A percentile compares a stretch with the other conserved stretches of the same genome.
phyloP scores from a whole-genome alignment of 2,329 filamentous ascomycete species.

The Monilinia laxa region DNA sequence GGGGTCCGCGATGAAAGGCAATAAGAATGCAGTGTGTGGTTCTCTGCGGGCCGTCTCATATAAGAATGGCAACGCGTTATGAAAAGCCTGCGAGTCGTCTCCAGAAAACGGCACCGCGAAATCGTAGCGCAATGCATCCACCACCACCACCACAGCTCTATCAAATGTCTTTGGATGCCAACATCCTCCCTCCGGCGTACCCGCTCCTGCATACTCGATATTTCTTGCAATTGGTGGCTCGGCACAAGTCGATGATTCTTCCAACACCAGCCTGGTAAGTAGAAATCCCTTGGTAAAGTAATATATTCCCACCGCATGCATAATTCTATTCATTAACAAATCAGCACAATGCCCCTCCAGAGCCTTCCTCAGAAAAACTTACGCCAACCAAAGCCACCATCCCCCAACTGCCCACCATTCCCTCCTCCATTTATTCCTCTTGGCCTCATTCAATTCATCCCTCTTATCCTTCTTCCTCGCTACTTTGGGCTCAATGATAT shows the following conservation, averaged over 20 bases:
- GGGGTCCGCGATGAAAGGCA: constrained; percentile 95
- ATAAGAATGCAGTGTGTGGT: constrained; percentile 81
- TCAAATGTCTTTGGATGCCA: constrained; percentile 96
- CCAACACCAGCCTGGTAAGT: constrained; percentile 77
- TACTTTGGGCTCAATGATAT: constrained; percentile 8
- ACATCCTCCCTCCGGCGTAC: constrained; percentile 66
- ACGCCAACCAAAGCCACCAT: constrained; percentile 41
- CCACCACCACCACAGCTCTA: constrained; percentile 83
- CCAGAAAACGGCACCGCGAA: constrained; percentile 76
- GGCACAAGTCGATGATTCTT: constrained; percentile 70
- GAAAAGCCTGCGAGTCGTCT: constrained; percentile 58
- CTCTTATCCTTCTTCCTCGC: constrained; percentile 32
- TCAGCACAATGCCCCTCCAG: constrained; percentile 25
- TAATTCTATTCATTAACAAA: constrained; percentile 38
- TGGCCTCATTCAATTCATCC: constrained; percentile 37
- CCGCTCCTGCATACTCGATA: constrained; percentile 32
- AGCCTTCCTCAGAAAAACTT: constrained; percentile 27
- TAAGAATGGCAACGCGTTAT: constrained; percentile 83
- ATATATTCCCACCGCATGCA: constrained; percentile 80
- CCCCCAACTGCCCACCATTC: constrained; percentile 39
- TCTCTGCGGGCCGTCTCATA: constrained; percentile 75
- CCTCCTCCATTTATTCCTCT: constrained; percentile 32
- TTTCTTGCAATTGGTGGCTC: constrained; percentile 61
- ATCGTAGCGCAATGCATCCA: constrained; percentile 94
- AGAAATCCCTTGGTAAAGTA: constrained; percentile 96